Evolutionary conservation across 208 protist species (phyloP).

Genomic region (Phytomonas serpens): DNA sequence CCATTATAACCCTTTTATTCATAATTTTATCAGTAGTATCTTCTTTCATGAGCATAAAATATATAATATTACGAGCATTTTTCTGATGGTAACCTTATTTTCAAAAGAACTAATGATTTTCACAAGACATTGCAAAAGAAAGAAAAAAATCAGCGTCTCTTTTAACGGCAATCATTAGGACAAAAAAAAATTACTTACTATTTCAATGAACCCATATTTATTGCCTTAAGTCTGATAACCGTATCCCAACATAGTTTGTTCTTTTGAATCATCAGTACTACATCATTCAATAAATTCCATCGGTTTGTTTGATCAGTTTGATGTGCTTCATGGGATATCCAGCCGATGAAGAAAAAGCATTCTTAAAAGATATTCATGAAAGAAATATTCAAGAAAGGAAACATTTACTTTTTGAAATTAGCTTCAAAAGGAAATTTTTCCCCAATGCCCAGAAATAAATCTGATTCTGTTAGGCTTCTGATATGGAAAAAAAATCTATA

Average conservation of each 20-base stretch:
- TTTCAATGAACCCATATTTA: not conserved
- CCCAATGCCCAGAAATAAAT: not conserved
- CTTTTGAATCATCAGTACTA: not conserved
- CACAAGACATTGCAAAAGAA: not conserved
- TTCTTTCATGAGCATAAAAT: slow-evolving; percentile 1
- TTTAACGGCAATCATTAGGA: not conserved
- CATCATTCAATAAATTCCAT: not conserved
- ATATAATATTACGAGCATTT: not conserved
- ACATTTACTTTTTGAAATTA: not conserved
- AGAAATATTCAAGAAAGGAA: not conserved
- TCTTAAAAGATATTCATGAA: not conserved
- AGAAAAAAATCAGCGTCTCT: not conserved
- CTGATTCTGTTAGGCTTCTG: not conserved
- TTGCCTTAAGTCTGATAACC: not conserved
- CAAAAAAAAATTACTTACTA: not conserved
- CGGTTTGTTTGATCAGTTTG: not conserved
- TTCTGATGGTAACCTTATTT: not conserved
- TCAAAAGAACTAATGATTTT: not conserved
- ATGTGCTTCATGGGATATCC: not conserved
- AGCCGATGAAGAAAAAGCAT: not conserved
- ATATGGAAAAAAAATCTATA: not conserved
- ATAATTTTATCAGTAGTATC: not conserved
- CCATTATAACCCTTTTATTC: not conserved
- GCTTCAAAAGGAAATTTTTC: not conserved
- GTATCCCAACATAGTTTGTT: not conserved